Base-by-base conservation (phyloP, 2,329 filamentous ascomycete species). In the Westerdykella aurantiaca region DNA sequence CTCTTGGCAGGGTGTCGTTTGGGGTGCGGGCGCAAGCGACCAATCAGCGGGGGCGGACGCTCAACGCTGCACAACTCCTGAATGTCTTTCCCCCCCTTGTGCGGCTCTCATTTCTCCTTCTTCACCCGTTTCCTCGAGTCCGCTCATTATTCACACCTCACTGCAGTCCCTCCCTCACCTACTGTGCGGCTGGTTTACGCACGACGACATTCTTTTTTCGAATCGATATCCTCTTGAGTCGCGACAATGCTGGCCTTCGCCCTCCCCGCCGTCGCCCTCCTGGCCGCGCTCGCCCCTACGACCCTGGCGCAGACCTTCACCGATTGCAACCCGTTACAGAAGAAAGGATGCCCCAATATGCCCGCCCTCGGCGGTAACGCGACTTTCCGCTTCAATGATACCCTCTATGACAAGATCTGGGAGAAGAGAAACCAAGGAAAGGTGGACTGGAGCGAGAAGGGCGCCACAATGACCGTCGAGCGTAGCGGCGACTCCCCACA, bases 401-500 rank as follows among this genome's bases (percentile, higher is more conserved):
- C 67, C n/a, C 72, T 74, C 34, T 48, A 60, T 34, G 48, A 52
- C 41, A 59, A 62, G 46, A 44, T 82, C 21, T 91, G 84, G 81
- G n/a, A 35, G 5, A 82, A 85, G 53, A 80, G 80, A 40, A 83
- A 80, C 7, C 81, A 81, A 41, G 86, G 86, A 40, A 69, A 68
- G 7, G 74, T 91, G 43, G 70, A 72, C 12, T 89, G 83, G 63
- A 75, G 76, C 44, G 63, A 74, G 37, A 70, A 80, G 39, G 86
- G 85, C 31, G 85, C 86, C 37, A 71, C 77, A 43, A 90, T 94
- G 70, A 84, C 78, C 41, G 82, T 95, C 68, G 71, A 67, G 44
- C 76, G 83, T 62, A 76, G 81, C 51, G 80, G 83, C 50, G 81
- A 94, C 57, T 85, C 88, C 0, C 86, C 88, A 1, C 91, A 86